These are phyloP conservation scores for Aureobasidium sp. DNA, from an alignment of 2,329 filamentous ascomycete species.

Conservation along the genomic window DNA sequence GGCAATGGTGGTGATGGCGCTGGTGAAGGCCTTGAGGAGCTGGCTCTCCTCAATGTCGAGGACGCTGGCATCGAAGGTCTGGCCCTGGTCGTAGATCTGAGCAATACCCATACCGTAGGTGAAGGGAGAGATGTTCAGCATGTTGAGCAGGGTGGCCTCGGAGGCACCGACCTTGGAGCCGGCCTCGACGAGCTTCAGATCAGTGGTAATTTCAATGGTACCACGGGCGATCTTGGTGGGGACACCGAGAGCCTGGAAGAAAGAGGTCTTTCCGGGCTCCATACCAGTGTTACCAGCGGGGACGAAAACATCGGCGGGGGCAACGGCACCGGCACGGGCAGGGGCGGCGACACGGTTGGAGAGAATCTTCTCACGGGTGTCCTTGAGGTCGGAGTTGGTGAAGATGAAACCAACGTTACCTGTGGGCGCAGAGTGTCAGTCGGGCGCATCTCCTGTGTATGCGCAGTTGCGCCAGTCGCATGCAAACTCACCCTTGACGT, in stretches of 20 bases:
- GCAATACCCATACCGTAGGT: slow-evolving; percentile 96
- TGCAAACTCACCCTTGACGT: slow-evolving; percentile 62
- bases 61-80: slow-evolving; percentile 78
- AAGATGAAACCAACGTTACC: slow-evolving; percentile 99
- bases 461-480: slow-evolving; percentile 60
- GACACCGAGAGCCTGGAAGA: slow-evolving; percentile 99
- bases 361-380: slow-evolving; percentile 86
- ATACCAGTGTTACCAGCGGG: slow-evolving; percentile 99
- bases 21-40: slow-evolving; percentile 75
- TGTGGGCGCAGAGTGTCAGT: slow-evolving; percentile 21
- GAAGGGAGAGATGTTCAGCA: slow-evolving; percentile 99
- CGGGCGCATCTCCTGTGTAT: slow-evolving; percentile 71
- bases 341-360: slow-evolving; percentile 96
- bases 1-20: slow-evolving; percentile 80
- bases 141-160: slow-evolving; percentile 97
- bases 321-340: slow-evolving; percentile 94
- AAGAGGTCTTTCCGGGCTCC: slow-evolving; percentile 99
- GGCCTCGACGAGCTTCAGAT: slow-evolving; percentile 95
- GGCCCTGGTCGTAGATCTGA: slow-evolving; percentile 97
- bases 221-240: slow-evolving; percentile 99
- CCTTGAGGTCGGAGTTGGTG: slow-evolving; percentile 95
- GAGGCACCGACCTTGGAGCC: slow-evolving; percentile 93
- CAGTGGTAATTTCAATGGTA: slow-evolving; percentile 99
- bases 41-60: slow-evolving; percentile 94
- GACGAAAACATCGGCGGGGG: slow-evolving; percentile 86